Base-by-base conservation (phyloP, 495 filamentous ascomycete species). In the Penicillium cinerascens region DNA sequence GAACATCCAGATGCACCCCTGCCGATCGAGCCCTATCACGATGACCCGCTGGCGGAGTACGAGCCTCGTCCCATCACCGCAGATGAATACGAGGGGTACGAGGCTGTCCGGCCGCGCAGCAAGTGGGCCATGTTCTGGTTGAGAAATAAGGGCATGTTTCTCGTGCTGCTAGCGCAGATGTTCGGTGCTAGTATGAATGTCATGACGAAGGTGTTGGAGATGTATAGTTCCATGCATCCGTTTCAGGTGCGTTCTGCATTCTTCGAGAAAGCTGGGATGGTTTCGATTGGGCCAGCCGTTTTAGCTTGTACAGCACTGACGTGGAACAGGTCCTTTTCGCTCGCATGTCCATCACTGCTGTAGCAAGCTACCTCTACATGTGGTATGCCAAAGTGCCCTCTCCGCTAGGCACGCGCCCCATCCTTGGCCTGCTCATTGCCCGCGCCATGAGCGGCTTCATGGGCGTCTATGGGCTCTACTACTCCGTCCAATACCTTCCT, bases 101-200 rank as follows among this genome's bases (percentile, higher is more conserved):
- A 33, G 29, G 11, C 29, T 11, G 29, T 48, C 10, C 54, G 62
- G 25, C 61, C 54, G 15, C 54, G 64, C 17, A 63, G 42, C n/a
- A 60, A 65, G 38, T 69, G 69, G 63, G 54, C 54, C 11, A 49
- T 50, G 1, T 63, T 77, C 42, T 82, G 78, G 79, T 21, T 69
- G 4, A 77, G 76, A 47, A 91, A 95, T 60, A 87, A 87, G 55
- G 87, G 87, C 1, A 76, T 92, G 43, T 75, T 87, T 17, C 70
- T 92, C 18, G 86, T 98, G 29, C 66, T 90, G 16, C 25, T 85
- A 20, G 79, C 91, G 9, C 91, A 96, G 71, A 71, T 95, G 33
- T 97, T 96, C 58, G 91, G 87, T 0, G 85, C 86, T 0, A 68
- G 89, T 41, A 98, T 98, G 93, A 95, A 92, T 65, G 79, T 95